Evolutionary conservation across 106 monocot genomes (phyloP).

Genomic region (Phalaenopsis equestris): DNA sequence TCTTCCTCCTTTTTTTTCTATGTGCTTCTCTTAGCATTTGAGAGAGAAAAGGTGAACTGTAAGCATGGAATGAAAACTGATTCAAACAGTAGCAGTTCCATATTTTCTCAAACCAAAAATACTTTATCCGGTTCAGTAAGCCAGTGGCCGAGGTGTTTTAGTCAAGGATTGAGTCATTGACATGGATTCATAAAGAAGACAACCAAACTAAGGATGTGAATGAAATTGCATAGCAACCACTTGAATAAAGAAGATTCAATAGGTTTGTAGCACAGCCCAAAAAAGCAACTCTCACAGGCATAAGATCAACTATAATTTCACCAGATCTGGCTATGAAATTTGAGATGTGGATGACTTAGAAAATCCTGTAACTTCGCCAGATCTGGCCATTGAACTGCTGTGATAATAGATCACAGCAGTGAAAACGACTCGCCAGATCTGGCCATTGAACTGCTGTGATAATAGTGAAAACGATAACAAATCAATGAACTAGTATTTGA

Average conservation of each 20-base stretch:
- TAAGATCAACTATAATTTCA: neutral
- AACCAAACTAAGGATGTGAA: neutral
- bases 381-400: neutral
- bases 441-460: neutral
- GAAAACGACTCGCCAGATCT: neutral
- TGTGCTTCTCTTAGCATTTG: neutral
- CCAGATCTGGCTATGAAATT: neutral
- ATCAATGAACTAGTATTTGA: neutral
- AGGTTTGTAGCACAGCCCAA: neutral
- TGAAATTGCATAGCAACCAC: neutral
- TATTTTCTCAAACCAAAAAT: neutral
- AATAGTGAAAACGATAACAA: neutral
- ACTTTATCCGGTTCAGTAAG: neutral
- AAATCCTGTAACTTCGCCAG: neutral
- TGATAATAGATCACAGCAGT: too few relatives aligned
- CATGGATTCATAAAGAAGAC: neutral
- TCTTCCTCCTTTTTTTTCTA: neutral
- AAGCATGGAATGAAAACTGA: neutral
- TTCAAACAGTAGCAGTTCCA: neutral
- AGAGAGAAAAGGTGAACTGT: neutral
- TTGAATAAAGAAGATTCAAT: neutral
- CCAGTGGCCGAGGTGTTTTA: neutral
- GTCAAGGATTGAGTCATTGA: neutral
- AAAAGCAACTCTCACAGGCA: neutral
- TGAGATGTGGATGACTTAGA: neutral